Conservation (phyloP, 2,329 filamentous ascomycete species). For the Helotiales sp. region DNA sequence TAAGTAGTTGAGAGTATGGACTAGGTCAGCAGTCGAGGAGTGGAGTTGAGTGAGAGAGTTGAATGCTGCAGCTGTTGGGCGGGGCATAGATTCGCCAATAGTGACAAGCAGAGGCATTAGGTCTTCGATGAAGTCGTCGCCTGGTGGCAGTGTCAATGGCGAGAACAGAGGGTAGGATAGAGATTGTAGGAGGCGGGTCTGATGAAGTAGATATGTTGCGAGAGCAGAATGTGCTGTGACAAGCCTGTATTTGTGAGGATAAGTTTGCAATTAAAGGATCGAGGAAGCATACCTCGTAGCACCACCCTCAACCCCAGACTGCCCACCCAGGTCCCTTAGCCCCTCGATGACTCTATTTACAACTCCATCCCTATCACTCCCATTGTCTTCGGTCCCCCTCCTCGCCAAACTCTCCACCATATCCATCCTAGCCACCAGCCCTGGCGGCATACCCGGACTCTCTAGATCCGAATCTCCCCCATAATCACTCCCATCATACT, state of each 20-base stretch:
- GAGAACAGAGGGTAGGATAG: conserved; percentile 71
- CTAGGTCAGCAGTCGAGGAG: conserved; percentile 68
- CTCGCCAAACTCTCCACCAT: conserved; percentile 70
- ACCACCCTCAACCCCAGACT: conserved; percentile 70
- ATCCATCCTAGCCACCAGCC: conserved; percentile 68
- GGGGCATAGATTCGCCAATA: conserved; percentile 67
- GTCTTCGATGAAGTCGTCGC: conserved; percentile 64
- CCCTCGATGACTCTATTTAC: conserved; percentile 67
- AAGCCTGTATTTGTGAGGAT: conserved; percentile 48
- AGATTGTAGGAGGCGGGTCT: conserved; percentile 73
- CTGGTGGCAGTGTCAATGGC: conserved; percentile 63
- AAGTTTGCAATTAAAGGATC: not conserved
- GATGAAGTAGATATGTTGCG: conserved; percentile 72
- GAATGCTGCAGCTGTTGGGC: conserved; percentile 60
- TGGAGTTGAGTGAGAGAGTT: conserved; percentile 69
- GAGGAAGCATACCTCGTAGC: conserved; percentile 59
- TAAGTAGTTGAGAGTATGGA: conserved; percentile 80
- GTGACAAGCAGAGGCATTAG: conserved; percentile 67
- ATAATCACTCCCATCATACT: conserved; percentile 74
- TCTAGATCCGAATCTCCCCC: conserved; percentile 72
- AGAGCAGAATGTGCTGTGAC: conserved; percentile 75
- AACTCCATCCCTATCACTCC: conserved; percentile 64
- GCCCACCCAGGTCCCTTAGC: conserved; percentile 71
- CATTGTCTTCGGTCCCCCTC: conserved; percentile 64
- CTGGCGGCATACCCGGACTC: conserved; percentile 64